Conservation (phyloP, 768 basidiomycete species). For the Phanerodontia chrysosporium region DNA sequence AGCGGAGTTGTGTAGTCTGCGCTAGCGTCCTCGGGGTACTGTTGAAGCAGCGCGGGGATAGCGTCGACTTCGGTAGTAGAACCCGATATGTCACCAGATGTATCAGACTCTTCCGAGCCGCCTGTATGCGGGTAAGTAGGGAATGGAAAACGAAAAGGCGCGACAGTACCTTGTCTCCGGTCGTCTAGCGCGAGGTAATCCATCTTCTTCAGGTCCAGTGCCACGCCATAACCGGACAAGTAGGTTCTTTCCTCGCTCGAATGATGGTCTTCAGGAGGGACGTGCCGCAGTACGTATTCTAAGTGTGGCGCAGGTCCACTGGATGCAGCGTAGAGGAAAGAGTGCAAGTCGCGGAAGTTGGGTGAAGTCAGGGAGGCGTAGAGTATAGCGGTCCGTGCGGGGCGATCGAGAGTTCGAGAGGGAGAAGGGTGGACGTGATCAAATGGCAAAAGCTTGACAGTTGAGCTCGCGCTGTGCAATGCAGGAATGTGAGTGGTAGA, state of each 20-base stretch:
- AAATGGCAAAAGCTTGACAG: slow-evolving; percentile 52
- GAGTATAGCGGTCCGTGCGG: slow-evolving; percentile 66
- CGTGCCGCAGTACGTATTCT: slow-evolving; percentile 74
- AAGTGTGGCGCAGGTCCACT: slow-evolving; percentile 42
- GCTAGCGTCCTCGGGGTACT: slow-evolving; percentile 21
- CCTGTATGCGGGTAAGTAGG: too few relatives aligned
- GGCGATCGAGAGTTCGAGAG: slow-evolving; percentile 37
- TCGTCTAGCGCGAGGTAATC: slow-evolving; percentile 96
- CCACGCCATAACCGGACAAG: slow-evolving; percentile 88
- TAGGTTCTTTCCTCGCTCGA: slow-evolving; percentile 31
- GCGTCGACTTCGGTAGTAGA: slow-evolving; percentile 12
- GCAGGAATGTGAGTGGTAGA: background rate
- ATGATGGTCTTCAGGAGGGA: slow-evolving; percentile 36
- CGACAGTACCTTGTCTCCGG: slow-evolving; percentile 34
- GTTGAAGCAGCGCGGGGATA: slow-evolving; percentile 21
- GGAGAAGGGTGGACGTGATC: slow-evolving; percentile 70
- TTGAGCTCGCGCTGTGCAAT: slow-evolving; percentile 35
- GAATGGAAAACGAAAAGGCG: too few relatives aligned
- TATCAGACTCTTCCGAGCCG: background rate
- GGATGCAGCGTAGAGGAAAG: slow-evolving; percentile 52
- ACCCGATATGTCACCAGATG: background rate
- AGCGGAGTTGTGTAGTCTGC: slow-evolving; percentile 19
- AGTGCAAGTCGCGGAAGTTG: slow-evolving; percentile 70
- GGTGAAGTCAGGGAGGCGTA: slow-evolving; percentile 66
- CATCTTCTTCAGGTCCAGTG: slow-evolving; percentile 92